phyloP scores from a whole-genome alignment of 1,284 basidiomycete species.

The Ustilago shanxiensis region DNA sequence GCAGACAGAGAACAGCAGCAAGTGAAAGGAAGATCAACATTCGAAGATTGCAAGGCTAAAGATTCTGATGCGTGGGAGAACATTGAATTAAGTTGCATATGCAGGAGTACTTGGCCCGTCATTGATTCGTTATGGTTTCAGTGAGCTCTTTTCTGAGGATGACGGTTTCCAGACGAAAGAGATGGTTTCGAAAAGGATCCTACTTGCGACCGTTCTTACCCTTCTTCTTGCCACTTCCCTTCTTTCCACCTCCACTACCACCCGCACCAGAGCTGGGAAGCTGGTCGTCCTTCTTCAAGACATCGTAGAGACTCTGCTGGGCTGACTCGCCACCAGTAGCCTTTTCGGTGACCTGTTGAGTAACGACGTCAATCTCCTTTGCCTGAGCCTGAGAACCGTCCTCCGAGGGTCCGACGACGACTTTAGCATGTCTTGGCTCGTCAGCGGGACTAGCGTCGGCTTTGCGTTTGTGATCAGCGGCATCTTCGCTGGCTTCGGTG shows the following conservation, averaged over 20 bases:
- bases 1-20: neutral
- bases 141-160: no score
- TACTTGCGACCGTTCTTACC: constrained; percentile 29
- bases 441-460: constrained; percentile 7
- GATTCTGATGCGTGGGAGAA: neutral
- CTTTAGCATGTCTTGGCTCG: constrained; percentile 37
- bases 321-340: constrained; percentile 8
- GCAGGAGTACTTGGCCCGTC: neutral
- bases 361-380: constrained; percentile 45
- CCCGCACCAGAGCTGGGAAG: constrained; percentile 9
- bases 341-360: constrained; percentile 40
- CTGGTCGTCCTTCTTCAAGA: constrained; percentile 51
- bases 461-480: constrained; percentile 24
- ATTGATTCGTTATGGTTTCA: no score
- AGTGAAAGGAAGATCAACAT: no score
- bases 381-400: constrained; percentile 27
- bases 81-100: neutral
- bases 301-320: constrained; percentile 41
- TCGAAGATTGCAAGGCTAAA: neutral
- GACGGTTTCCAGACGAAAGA: no score
- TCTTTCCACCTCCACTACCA: constrained; percentile 13
- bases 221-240: constrained; percentile 36
- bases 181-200: neutral
- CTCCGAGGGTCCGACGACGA: constrained; percentile 31
- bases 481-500: constrained; percentile 4